Conservation (phyloP, 1,284 basidiomycete species). For the Trametes pubescens region DNA sequence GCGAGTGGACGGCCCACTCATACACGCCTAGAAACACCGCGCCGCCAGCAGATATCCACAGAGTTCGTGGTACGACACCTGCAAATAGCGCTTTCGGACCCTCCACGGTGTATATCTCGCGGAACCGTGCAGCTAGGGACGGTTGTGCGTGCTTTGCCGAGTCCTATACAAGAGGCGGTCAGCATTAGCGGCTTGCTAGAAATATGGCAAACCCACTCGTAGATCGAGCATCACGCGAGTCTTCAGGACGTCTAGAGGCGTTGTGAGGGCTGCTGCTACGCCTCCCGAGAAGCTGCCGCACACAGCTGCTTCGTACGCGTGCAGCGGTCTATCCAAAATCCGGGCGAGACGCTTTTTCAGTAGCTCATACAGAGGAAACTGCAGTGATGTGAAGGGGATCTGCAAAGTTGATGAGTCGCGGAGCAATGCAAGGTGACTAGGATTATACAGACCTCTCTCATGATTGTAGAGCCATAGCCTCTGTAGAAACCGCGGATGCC, state of each 20-base stretch:
- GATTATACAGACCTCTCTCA: constrained; percentile 69
- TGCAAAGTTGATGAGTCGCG: constrained; percentile 43
- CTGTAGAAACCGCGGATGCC: constrained; percentile 80
- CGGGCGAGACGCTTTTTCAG: constrained; percentile 75
- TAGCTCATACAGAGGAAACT: constrained; percentile 96
- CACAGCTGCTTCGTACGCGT: constrained; percentile 86
- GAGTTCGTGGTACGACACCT: constrained; percentile 89
- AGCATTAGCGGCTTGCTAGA: background rate
- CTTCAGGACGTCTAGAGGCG: constrained; percentile 96
- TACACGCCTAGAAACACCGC: constrained; percentile 97
- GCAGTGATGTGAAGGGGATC: constrained; percentile 98
- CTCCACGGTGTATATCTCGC: constrained; percentile 76
- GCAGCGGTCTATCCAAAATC: constrained; percentile 64
- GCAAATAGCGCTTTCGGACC: constrained; percentile 84
- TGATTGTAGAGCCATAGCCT: constrained; percentile 82
- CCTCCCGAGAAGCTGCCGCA: constrained; percentile 95
- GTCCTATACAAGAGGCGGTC: constrained; percentile 46
- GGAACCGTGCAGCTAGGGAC: constrained; percentile 62
- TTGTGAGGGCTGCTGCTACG: constrained; percentile 89
- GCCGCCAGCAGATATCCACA: constrained; percentile 97
- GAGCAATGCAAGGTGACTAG: background rate
- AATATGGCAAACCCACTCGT: constrained; percentile 56
- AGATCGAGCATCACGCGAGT: constrained; percentile 97
- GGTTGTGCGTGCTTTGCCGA: constrained; percentile 58
- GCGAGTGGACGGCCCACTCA: constrained; percentile 61